These are phyloP conservation scores for Glycyrrhiza uralensis DNA, from an alignment of 306 rosid genomes.

Conservation along the genomic window DNA sequence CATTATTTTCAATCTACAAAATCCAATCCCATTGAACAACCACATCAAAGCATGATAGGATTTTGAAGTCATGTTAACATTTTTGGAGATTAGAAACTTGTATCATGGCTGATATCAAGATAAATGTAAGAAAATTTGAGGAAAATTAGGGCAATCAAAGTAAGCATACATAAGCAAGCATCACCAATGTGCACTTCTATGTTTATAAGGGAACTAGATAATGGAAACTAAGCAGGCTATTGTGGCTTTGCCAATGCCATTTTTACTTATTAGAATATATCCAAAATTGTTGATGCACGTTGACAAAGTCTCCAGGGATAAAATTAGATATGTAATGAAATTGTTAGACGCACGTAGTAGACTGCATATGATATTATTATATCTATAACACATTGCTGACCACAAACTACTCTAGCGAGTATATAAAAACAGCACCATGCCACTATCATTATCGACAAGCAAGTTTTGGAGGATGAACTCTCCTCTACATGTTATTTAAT, in stretches of 20 bases:
- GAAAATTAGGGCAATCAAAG: background rate
- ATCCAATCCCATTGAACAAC: background rate
- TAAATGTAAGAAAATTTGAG: background rate
- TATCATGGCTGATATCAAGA: background rate
- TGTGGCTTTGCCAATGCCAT: constrained; percentile 1
- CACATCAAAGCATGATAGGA: background rate
- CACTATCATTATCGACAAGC: constrained; percentile 23
- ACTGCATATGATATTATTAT: background rate
- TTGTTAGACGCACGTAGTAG: background rate
- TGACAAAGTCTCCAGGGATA: background rate
- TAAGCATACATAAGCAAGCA: background rate
- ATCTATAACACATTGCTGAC: background rate
- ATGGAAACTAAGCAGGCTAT: background rate
- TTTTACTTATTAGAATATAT: background rate
- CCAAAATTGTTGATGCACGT: background rate
- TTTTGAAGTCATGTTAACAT: background rate
- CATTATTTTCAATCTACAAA: constrained; percentile 18
- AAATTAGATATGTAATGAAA: background rate
- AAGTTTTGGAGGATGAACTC: background rate
- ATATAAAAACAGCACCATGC: background rate
- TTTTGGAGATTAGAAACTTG: background rate
- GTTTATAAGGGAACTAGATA: background rate
- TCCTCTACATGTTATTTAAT: background rate
- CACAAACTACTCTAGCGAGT: background rate
- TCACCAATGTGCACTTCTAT: background rate